Evolutionary conservation across 75 land plant species (phyloP).

Genomic region (Larix kaempferi): DNA sequence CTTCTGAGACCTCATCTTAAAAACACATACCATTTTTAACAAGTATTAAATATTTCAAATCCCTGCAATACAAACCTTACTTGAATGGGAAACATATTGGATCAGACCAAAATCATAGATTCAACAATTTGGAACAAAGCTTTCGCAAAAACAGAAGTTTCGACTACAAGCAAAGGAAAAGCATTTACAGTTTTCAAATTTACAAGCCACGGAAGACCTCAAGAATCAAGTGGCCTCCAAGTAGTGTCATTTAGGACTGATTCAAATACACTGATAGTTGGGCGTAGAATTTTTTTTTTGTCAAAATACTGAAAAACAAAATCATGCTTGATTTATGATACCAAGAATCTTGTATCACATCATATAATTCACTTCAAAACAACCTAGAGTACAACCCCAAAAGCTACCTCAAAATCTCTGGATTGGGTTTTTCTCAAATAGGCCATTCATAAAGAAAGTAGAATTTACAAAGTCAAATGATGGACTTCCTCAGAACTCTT

Average conservation of each 20-base stretch:
- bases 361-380: background rate
- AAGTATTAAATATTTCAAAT: no score
- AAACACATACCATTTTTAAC: no score
- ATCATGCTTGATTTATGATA: background rate
- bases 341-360: background rate
- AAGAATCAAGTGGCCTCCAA: conserved; percentile 2
- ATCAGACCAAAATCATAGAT: background rate
- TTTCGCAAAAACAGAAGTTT: background rate
- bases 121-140: background rate
- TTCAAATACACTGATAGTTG: background rate
- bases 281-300: background rate
- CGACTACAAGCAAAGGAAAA: background rate
- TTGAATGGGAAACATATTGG: no score
- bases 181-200: background rate
- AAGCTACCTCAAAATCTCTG: background rate
- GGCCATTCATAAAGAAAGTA: background rate
- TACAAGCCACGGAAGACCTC: background rate
- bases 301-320: background rate
- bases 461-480: background rate
- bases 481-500: background rate
- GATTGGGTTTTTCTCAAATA: background rate
- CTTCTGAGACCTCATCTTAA: no score
- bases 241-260: background rate
- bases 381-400: background rate
- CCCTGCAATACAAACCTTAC: no score